A percentile compares a stretch with the other conserved stretches of the same genome.
phyloP scores from a whole-genome alignment of 257 asterid genomes.

The Ehretia macrophylla region DNA sequence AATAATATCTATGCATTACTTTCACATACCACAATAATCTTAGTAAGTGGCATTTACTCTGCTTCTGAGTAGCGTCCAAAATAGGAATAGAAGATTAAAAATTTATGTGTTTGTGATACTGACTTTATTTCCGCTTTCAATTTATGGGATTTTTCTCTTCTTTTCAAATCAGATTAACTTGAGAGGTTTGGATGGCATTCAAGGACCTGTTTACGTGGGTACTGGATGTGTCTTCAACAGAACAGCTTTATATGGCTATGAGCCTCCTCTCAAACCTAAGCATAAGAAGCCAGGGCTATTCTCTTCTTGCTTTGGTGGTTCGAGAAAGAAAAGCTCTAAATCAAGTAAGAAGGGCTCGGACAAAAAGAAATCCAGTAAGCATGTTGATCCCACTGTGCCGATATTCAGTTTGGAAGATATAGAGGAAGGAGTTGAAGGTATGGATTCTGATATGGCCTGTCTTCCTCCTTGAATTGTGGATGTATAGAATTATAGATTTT shows the following conservation, averaged over 20 bases:
- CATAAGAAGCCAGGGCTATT: constrained; percentile 47
- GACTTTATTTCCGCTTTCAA: neutral
- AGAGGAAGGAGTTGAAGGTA: constrained; percentile 70
- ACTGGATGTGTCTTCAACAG: constrained; percentile 73
- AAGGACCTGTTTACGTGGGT: constrained; percentile 74
- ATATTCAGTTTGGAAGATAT: constrained; percentile 57
- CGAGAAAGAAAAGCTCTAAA: constrained; percentile 36
- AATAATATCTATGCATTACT: no score
- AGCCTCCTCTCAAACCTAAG: constrained; percentile 40
- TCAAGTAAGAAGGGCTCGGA: constrained; percentile 34
- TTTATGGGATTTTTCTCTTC: neutral
- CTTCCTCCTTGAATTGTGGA: no score
- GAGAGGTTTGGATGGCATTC: constrained; percentile 78
- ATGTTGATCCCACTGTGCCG: constrained; percentile 42
- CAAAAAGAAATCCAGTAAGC: constrained; percentile 35
- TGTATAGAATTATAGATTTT: no score
- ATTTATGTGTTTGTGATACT: no score
- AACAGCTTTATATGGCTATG: constrained; percentile 65
- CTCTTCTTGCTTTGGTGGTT: constrained; percentile 42
- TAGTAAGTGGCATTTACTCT: no score
- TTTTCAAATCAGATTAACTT: constrained; percentile 51
- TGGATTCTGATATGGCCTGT: neutral
- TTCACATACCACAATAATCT: no score
- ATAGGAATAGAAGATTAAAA: no score
- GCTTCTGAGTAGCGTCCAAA: no score